Evolutionary conservation across 176 grass and related monocot genomes (phyloP).

Genomic region (Zea mays): Zm-B73-REFERENCE-NAM-5.0 NC_050097.1:162878001-162878500

Average conservation of each 20-base stretch:
- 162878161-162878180: not conserved
- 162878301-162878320: not conserved
- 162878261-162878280: not conserved
- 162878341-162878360: not conserved
- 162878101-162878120: too few species aligned
- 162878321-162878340: not conserved
- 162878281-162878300: too few species aligned
- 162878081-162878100: conserved; percentile 24
- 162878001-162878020: conserved; percentile 3
- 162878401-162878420: not conserved
- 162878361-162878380: not conserved
- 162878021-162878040: not conserved
- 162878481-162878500: not conserved
- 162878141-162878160: not conserved
- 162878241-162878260: not conserved
- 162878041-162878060: conserved; percentile 3
- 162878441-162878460: not conserved
- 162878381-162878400: not conserved
- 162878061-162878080: conserved; percentile 10
- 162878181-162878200: not conserved
- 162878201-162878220: not conserved
- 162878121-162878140: too few species aligned
- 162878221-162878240: not conserved
- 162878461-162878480: not conserved
- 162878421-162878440: not conserved